Evolutionary conservation across 139 green algal species (phyloP), one percentile per base, ranked within the genome.

Genomic region (Ettlia oleoabundans): DNA sequence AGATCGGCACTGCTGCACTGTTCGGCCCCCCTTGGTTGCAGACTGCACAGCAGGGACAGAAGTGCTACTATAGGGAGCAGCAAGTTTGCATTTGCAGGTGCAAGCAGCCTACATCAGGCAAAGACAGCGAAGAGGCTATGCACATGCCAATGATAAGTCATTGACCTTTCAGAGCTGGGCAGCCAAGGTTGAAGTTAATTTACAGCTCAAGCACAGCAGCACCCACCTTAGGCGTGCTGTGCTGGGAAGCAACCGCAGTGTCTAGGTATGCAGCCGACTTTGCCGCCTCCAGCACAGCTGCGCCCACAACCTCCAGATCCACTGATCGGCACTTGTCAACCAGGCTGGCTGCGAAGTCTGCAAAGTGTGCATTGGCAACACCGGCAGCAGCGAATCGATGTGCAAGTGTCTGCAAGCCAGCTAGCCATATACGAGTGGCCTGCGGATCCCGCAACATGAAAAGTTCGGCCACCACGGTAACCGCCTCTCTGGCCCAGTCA

Each of bases 251-350:
- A 1, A 80, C 28, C 22, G 73, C 73, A 28, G 52, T 80, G 52
- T 80, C 52, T 37, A 69, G 53, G 73, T 68, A 69, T 2, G 66
- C 77, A 21, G 82, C 76, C 21, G 80, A n/a, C 22, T 78, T 41
- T 1, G 68, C 79, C 28, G 86, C 88, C 32, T 68, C 40, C 3
- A 66, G 47, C 26, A 76, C 66, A 37, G 78, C 80, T 15, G 75
- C 64, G 18, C 71, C 58, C 32, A 88, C 38, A 6, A 43, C 80
- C 0, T 19, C 68, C 26, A 93, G 38, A 70, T 96, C 92, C 5
- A 96, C 90, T 3, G 47, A n/a, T 15, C 84, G 75, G 76, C 90
- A 96, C 58, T 75, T 68, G 24, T 86, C 80, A 13, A 95, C 90
- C 9, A 98, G 80, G 4, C 89, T 73, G 22, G 55, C 62, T 3